Base-by-base conservation (phyloP, 495 filamentous ascomycete genomes). In the Talaromyces ruber region DNA sequence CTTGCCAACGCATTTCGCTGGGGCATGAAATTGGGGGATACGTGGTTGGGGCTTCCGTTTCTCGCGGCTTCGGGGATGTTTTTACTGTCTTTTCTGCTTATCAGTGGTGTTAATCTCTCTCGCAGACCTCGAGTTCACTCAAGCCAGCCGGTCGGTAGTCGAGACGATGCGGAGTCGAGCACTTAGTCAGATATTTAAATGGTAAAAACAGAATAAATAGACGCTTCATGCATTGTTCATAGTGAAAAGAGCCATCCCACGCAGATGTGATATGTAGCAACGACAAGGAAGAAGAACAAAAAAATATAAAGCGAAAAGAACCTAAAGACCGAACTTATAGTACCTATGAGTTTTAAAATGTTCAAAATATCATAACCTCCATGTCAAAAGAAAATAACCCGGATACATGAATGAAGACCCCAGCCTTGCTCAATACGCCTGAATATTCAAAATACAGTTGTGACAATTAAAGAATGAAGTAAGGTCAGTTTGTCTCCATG, bases 41-140 rank as follows among this genome's bases (percentile, higher is more conserved):
- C 54, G 0, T 75, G 72, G 72, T 58, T 71, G 60, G 72, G 72
- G 11, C 61, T 75, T 1, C 72, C 72, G 68, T 0, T 29, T 24
- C 39, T 29, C 6, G 25, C 30, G 6, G 26, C 59, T 70, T 72
- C 52, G 68, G 71, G 22, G 70, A 76, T 63, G 75, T 76, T 6
- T 52, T 72, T 3, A 69, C 68, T 62, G 60, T 72, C 57, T 66
- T 81, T 47, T 80, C 82, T 8, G 84, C 83, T 68, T 73, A 82
- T 57, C 70, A 76, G 58, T 79, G 79, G 16, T 77, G 81, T 24
- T 14, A 28, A 30, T n/a, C 52, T 55, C 6, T 55, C 52, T 9
- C 25, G 29, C 11, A 76, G 84, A 26, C 79, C 76, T 34, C 82
- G 84, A 65, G 75, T 74, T 6, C 67, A 82, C 58, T 74, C 82